phyloP scores from a whole-genome alignment of 208 protist species.

The Acanthamoeba healyi region DNA sequence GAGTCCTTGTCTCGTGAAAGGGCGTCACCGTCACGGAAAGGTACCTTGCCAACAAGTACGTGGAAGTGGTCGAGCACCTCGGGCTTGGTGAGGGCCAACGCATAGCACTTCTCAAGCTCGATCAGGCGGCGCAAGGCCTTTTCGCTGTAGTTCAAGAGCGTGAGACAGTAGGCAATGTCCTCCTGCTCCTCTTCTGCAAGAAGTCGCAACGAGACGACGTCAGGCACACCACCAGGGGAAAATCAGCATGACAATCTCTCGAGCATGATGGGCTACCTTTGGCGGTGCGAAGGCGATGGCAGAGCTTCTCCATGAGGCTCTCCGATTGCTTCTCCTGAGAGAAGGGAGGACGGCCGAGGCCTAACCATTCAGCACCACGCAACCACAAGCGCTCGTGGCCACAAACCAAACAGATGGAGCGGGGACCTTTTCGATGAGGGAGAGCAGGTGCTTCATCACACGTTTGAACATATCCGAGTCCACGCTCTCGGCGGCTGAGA shows the following conservation, averaged over 20 bases:
- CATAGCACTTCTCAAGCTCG: conserved; percentile 80
- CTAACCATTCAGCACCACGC: no score
- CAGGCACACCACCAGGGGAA: no score
- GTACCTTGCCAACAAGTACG: conserved; percentile 70
- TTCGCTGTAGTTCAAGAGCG: conserved; percentile 84
- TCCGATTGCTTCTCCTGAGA: conserved; percentile 86
- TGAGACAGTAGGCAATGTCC: conserved; percentile 87
- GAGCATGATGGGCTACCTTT: conserved; percentile 23
- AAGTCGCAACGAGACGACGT: no score
- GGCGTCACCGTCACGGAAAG: not conserved
- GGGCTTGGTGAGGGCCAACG: conserved; percentile 80
- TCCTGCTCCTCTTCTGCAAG: conserved; percentile 36
- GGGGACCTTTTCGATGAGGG: conserved; percentile 89
- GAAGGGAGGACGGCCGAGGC: no score
- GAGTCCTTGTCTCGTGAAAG: not conserved
- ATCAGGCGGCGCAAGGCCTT: conserved; percentile 83
- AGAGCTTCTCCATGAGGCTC: conserved; percentile 89
- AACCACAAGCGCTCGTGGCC: no score
- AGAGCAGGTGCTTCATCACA: conserved; percentile 88
- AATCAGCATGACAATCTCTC: no score
- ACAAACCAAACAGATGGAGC: no score
- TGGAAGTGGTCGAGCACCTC: conserved; percentile 73
- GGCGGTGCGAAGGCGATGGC: conserved; percentile 83
- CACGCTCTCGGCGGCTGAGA: conserved; percentile 76
- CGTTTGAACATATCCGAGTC: conserved; percentile 74